phyloP scores from a whole-genome alignment of 805 yeast genomes.

The Cyberlindnera americana region DNA sequence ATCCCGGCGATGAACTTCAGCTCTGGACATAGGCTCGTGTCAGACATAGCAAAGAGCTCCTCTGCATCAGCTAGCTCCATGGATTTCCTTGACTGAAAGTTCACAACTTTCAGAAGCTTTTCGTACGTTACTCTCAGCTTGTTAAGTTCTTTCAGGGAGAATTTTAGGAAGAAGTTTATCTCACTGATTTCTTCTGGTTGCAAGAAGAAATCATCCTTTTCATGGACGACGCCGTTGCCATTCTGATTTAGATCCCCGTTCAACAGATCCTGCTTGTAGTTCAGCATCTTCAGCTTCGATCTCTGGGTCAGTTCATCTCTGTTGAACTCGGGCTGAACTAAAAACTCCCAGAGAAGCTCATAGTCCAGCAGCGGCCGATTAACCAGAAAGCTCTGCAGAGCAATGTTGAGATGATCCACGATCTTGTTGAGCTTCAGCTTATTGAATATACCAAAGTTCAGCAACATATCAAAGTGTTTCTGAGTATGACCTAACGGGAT shows the following conservation, averaged over 20 bases:
- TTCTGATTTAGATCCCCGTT: conserved; percentile 3
- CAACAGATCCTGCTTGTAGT: conserved; percentile 29
- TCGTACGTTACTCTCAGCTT: conserved; percentile 30
- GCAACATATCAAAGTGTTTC: conserved; percentile 18
- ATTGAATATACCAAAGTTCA: conserved; percentile 30
- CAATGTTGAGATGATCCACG: conserved; percentile 44
- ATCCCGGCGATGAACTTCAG: conserved; percentile 17
- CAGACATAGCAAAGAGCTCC: conserved; percentile 9
- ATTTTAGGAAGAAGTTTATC: conserved; percentile 45
- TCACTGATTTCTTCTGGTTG: conserved; percentile 40
- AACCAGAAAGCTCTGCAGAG: conserved; percentile 40
- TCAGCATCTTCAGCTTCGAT: conserved; percentile 24
- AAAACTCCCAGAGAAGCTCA: conserved; percentile 42
- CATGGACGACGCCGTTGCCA: conserved; percentile 5
- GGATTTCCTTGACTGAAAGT: conserved; percentile 26
- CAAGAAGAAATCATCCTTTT: conserved; percentile 18
- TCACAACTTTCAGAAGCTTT: conserved; percentile 35
- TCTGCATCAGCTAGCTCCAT: conserved; percentile 21
- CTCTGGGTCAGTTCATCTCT: conserved; percentile 35
- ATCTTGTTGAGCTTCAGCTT: conserved; percentile 47
- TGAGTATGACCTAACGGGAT: conserved; percentile 28
- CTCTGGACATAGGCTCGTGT: conserved; percentile 12
- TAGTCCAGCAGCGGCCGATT: conserved; percentile 36
- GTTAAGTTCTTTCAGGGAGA: conserved; percentile 41
- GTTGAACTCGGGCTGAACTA: conserved; percentile 29